Evolutionary conservation across 768 basidiomycete species (phyloP), one percentile per base, ranked within the genome.

Genomic region (Boletus rubroflammeus): DNA sequence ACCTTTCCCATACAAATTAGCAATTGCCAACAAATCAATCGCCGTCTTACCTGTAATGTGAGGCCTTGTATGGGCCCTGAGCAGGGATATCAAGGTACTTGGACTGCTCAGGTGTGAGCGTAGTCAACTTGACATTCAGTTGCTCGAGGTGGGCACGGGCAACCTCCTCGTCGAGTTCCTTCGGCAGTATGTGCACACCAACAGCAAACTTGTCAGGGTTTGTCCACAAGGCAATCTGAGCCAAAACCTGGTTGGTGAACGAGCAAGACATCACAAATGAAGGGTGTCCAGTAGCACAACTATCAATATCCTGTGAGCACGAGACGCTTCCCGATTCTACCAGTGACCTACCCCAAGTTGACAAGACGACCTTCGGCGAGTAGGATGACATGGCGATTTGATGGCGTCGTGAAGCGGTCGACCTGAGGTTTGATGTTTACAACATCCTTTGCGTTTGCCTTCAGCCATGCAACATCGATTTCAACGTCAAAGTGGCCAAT

Each of bases 221-320:
- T 41, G 91, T 95, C 93, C 93, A 99, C 71, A 99, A 86, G 23
- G 93, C 95, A 67, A 99, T 98, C 77, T 97, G 95, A 29, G 96
- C 96, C 65, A 99, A 81, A 58, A 94, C 91, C 76, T 99, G 97
- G 83, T 99, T 99, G 70, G 93, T 76, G 81, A 99, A 99, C 40
- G 97, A 99, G 81, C 95, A 98, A 17, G 96, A 98, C 97, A 99
- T 99, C 77, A 99, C 97, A 75, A 95, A 98, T 41, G 96, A 98
- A 34, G 97, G 96, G 76, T 99, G 96, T 53, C 96, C 96, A 63
- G 96, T 98, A 38, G 93, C 96, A 74, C 96, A 98, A 51, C 87
- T 89, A 47, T 47, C 43, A 9, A 60, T 9, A 17, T 19, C 51
- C 10, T 32, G 40, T 60, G 43, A 61, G 58, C 56, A 32, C 26